Conservation (phyloP, 441 rosid species). For the California macrophylla region DNA sequence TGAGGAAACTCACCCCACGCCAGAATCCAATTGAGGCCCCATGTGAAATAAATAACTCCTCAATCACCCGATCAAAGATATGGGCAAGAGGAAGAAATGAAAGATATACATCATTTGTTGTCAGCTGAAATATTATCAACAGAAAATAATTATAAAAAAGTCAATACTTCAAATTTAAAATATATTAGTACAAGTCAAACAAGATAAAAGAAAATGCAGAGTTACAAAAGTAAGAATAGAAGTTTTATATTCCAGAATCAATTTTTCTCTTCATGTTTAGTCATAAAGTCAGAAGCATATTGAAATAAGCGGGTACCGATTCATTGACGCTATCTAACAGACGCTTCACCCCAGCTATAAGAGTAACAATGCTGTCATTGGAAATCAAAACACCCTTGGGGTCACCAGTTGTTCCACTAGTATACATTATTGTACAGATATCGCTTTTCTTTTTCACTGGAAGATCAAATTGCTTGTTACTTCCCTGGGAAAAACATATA, state of each 20-base stretch:
- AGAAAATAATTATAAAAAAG: neutral
- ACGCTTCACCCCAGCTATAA: conserved; percentile 58
- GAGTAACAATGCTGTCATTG: conserved; percentile 67
- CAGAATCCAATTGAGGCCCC: conserved; percentile 91
- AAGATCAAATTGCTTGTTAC: conserved; percentile 52
- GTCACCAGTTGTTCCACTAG: conserved; percentile 97
- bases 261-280: neutral
- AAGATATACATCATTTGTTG: conserved; percentile 56
- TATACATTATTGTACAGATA: conserved; percentile 89
- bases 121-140: conserved; percentile 40
- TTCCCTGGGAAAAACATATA: conserved; percentile 41
- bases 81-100: conserved; percentile 98
- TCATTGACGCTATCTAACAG: conserved; percentile 56
- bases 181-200: conserved; percentile 1
- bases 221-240: neutral
- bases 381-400: conserved; percentile 97
- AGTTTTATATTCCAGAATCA: neutral
- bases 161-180: neutral
- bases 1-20: conserved; percentile 41
- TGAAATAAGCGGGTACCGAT: conserved; percentile 30
- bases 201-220: neutral
- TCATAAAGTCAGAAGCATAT: neutral
- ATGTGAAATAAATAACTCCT: conserved; percentile 57
- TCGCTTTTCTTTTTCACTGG: conserved; percentile 58
- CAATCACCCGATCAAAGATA: conserved; percentile 84